These are phyloP conservation scores for Hyaloscypha bicolor DNA, from an alignment of 495 filamentous ascomycete species.

Conservation along the genomic window DNA sequence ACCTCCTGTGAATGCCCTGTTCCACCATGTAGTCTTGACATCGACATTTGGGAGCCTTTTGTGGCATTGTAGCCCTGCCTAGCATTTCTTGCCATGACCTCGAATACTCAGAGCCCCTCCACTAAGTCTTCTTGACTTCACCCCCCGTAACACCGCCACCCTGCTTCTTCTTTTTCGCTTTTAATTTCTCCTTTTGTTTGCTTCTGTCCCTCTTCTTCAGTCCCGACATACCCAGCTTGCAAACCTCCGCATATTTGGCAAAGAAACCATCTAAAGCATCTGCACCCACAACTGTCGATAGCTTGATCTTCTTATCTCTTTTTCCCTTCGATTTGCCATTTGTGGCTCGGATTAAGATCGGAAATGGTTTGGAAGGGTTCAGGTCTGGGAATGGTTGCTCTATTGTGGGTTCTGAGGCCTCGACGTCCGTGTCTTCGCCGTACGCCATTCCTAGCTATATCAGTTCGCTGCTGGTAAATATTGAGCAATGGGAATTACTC, in stretches of 20 bases:
- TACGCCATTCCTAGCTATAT: slow-evolving; percentile 35
- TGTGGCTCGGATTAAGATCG: slow-evolving; percentile 82
- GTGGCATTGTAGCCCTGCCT: background rate
- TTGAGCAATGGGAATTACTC: slow-evolving; percentile 25
- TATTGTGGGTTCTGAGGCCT: slow-evolving; percentile 27
- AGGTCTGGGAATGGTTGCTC: slow-evolving; percentile 54
- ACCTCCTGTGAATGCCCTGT: background rate
- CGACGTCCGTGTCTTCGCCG: slow-evolving; percentile 30
- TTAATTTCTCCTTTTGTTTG: slow-evolving; percentile 75
- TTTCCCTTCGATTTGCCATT: slow-evolving; percentile 66
- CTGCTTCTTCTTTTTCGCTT: slow-evolving; percentile 69
- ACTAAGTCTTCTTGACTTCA: slow-evolving; percentile 24
- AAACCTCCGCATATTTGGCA: slow-evolving; percentile 84
- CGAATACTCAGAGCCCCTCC: background rate
- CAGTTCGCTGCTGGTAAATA: slow-evolving; percentile 27
- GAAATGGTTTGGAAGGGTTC: slow-evolving; percentile 53
- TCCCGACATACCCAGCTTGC: slow-evolving; percentile 82
- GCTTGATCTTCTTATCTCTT: slow-evolving; percentile 67
- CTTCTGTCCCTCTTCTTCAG: slow-evolving; percentile 93
- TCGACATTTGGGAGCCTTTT: background rate
- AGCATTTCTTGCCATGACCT: background rate
- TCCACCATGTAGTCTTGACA: too few relatives aligned
- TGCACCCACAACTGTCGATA: slow-evolving; percentile 80
- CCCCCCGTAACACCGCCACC: slow-evolving; percentile 30
- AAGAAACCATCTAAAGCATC: slow-evolving; percentile 81